phyloP scores from a whole-genome alignment of 495 filamentous ascomycete genomes.

The Schizothecium vesticola region DNA sequence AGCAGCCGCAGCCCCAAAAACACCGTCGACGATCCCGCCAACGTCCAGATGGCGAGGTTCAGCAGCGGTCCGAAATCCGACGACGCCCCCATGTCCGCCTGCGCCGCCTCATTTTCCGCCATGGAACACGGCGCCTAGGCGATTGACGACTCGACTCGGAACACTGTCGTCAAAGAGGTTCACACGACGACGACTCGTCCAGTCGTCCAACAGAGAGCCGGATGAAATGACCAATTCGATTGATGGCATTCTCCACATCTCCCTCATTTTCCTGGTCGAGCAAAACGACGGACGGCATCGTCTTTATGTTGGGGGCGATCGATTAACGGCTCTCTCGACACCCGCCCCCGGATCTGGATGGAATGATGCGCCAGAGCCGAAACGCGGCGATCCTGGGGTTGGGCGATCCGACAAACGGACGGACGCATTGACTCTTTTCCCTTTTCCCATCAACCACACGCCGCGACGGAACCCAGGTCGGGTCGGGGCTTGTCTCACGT shows the following conservation, averaged over 20 bases:
- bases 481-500: background rate
- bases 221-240: background rate
- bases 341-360: background rate
- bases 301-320: background rate
- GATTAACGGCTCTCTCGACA: background rate
- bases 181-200: too few relatives aligned
- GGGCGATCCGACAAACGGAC: background rate
- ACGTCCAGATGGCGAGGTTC: slow-evolving; percentile 19
- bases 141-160: too few relatives aligned
- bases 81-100: background rate
- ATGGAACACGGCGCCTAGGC: too few relatives aligned
- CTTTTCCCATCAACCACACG: background rate
- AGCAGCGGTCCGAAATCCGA: slow-evolving; percentile 15
- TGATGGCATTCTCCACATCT: background rate
- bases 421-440: background rate
- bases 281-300: background rate
- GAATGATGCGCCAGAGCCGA: background rate
- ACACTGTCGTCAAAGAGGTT: too few relatives aligned
- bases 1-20: slow-evolving; percentile 23
- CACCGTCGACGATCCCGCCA: slow-evolving; percentile 13
- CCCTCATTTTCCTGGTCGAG: background rate
- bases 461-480: background rate
- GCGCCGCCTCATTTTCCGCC: too few relatives aligned
- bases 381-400: background rate
- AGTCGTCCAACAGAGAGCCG: background rate